Percentiles rank a stretch among this genome's conserved stretches.
Conservation (phyloP, 1,139 yeast genomes). For the Nakaseomyces glabratus region DNA sequence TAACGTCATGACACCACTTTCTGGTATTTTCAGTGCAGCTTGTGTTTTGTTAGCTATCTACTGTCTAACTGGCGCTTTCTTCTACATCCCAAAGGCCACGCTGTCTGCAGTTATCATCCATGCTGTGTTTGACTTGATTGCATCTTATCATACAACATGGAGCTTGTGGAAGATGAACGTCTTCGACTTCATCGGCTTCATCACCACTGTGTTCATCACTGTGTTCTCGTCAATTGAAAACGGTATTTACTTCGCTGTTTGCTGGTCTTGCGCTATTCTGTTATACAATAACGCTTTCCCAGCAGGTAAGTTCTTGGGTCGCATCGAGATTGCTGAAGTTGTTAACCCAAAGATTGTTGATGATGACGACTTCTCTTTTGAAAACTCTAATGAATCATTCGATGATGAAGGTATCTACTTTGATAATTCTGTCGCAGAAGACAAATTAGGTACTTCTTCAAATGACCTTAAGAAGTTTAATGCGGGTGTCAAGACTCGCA, state of each 20-base stretch:
- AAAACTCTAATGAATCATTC: slow-evolving; percentile 1
- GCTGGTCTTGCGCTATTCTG: slow-evolving; percentile 70
- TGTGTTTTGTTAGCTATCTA: slow-evolving; percentile 83
- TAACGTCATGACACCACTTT: slow-evolving; percentile 91
- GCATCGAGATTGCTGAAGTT: slow-evolving; percentile 62
- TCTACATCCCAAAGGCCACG: slow-evolving; percentile 83
- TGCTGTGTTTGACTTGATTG: slow-evolving; percentile 85
- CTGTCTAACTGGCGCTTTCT: slow-evolving; percentile 73
- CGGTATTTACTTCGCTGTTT: slow-evolving; percentile 85
- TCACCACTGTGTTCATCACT: slow-evolving; percentile 69
- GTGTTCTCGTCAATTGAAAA: slow-evolving; percentile 76
- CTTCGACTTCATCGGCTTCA: slow-evolving; percentile 64
- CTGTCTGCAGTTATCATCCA: slow-evolving; percentile 83
- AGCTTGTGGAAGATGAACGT: slow-evolving; percentile 72
- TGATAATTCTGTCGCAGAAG: slow-evolving; percentile 7
- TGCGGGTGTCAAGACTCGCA: slow-evolving; percentile 5
- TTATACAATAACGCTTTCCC: slow-evolving; percentile 74
- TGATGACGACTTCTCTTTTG: slow-evolving; percentile 16
- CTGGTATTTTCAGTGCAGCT: slow-evolving; percentile 84
- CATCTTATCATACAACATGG: slow-evolving; percentile 63
- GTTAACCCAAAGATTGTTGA: slow-evolving; percentile 42
- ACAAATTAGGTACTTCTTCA: slow-evolving; percentile 7
- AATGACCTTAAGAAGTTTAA: slow-evolving; percentile 5
- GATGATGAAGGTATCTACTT: slow-evolving; percentile 1
- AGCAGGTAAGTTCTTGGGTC: slow-evolving; percentile 73